Base-by-base conservation (phyloP, 805 yeast species). In the Kluyveromyces dobzhanskii region DNA sequence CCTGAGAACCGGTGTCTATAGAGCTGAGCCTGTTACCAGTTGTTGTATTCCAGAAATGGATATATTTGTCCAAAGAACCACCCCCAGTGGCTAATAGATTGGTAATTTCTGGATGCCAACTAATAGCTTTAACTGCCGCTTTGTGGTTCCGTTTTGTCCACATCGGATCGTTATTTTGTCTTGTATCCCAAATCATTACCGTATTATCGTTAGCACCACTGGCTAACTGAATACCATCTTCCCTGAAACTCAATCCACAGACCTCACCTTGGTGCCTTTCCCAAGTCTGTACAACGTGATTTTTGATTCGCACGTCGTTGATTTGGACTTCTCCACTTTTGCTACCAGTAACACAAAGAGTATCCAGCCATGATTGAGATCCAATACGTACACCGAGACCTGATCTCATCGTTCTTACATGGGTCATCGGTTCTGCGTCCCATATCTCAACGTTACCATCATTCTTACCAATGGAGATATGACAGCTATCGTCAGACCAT, bases 1-100 rank as follows among this genome's bases (percentile, higher is more conserved):
- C 92, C 61, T 92, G 98, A 0, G 95, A 81, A 4, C 90, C 95
- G 0, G 97, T 83, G 48, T 87, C 92, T 17, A 90, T 82, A 8
- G 92, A 73, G 48, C 87, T 85, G 26, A 85, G 76, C 44, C 94
- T 67, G 1, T 88, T 76, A 1, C 97, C 98, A 0, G 94, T 85
- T 14, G 85, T 75, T 3, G 96, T 77, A 61, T 92, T 92, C 97
- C 97, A 92, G 62, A 92, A 85, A 62, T 90, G 90, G 43, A 90
- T 84, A 34, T 80, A 75, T 56, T 78, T 81, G 62, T 92, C 97
- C 24, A 84, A 74, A 10, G 94, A 81, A 12, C 98, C 98, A 38
- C 98, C 98, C 5, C 97, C 98, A 3, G 96, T 82, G n/a, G 97
- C 97, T 38, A 90, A 68, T 39, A 88, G 62, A 44, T 83, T 80